Percentiles rank a stretch among this genome's conserved stretches.
Conservation (phyloP, 148 eudicot species). For the Gaultheria prostrata region DNA sequence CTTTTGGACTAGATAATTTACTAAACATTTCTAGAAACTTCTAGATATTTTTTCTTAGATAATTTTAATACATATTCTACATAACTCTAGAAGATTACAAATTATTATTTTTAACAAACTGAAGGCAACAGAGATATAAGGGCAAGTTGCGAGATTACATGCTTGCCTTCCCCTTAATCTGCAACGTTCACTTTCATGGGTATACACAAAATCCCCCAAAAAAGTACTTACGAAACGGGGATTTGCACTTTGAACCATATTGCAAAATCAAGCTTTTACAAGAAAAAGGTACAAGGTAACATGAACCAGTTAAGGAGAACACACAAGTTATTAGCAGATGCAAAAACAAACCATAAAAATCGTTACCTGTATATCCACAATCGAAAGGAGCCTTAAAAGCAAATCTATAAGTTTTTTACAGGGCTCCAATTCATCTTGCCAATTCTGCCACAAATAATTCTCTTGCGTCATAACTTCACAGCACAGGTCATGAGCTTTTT, state of each 20-base stretch:
- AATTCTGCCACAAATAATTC: conserved; percentile 48
- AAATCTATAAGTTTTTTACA: conserved; percentile 67
- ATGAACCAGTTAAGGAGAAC: neutral
- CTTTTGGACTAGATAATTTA: too few species aligned
- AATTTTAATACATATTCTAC: too few species aligned
- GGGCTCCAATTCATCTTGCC: conserved; percentile 69
- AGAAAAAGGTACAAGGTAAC: neutral
- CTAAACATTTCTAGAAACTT: too few species aligned
- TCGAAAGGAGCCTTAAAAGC: conserved; percentile 59
- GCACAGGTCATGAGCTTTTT: conserved; percentile 55
- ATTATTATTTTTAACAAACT: too few species aligned
- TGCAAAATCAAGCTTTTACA: neutral
- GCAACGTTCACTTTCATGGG: neutral
- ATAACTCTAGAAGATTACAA: too few species aligned
- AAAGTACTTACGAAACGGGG: neutral
- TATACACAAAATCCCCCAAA: neutral
- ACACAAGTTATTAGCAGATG: conserved; percentile 4
- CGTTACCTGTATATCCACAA: conserved; percentile 82
- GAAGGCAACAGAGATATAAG: neutral
- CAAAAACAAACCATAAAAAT: neutral
- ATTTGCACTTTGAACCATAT: neutral
- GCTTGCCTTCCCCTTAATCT: conserved; percentile 1
- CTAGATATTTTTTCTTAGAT: too few species aligned
- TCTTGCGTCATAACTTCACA: conserved; percentile 32
- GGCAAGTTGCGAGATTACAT: neutral